These are phyloP conservation scores for Fragaria ananassa DNA, from an alignment of 306 rosid species.

Conservation along the genomic window DNA sequence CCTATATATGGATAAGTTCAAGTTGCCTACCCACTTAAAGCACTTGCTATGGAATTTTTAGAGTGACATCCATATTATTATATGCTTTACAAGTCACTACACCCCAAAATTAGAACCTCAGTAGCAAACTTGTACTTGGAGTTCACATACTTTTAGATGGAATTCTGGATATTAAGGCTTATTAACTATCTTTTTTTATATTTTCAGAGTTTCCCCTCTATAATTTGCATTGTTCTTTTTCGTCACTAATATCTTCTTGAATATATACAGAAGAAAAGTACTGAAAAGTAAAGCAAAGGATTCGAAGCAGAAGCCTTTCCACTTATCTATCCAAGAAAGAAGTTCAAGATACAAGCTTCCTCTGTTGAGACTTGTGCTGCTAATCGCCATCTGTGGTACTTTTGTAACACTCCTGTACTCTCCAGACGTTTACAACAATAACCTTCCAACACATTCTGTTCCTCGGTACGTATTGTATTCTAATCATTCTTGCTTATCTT, in stretches of 20 bases:
- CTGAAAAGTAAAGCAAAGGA: constrained; percentile 54
- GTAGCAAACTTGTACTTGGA: background rate
- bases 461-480: constrained; percentile 41
- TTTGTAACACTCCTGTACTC: constrained; percentile 57
- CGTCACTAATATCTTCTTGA: constrained; percentile 11
- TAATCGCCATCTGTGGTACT: constrained; percentile 55
- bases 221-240: background rate
- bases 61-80: background rate
- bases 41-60: background rate
- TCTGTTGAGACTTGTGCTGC: constrained; percentile 54
- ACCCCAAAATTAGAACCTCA: background rate
- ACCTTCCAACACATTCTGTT: constrained; percentile 45
- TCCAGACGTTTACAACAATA: constrained; percentile 59
- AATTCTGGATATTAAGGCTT: background rate
- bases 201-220: background rate
- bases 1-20: background rate
- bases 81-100: background rate
- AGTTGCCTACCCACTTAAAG: background rate
- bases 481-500: background rate
- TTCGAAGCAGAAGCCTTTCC: constrained; percentile 48
- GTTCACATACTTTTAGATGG: background rate
- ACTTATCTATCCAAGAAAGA: constrained; percentile 56
- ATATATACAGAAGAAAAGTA: constrained; percentile 49
- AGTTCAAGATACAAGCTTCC: constrained; percentile 71
- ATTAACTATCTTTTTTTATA: background rate